phyloP scores from a whole-genome alignment of 345 rosid species.

The Psidium friedrichsthalianum region DNA sequence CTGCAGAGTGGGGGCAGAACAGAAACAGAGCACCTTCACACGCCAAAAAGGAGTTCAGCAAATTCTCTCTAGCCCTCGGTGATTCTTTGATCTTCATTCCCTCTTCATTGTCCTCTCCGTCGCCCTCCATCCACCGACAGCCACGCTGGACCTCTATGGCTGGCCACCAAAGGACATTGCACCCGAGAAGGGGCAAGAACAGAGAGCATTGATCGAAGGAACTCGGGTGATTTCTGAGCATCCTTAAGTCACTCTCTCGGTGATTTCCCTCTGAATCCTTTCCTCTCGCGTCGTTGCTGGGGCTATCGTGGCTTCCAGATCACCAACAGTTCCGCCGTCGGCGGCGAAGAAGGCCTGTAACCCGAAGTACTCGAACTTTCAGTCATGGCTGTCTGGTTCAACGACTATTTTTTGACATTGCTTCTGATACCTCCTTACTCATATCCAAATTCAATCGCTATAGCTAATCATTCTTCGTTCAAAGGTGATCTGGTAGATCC shows the following conservation, averaged over 20 bases:
- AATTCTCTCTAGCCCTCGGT: background rate
- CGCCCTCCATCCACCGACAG: background rate
- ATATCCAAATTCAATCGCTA: accelerated
- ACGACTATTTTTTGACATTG: background rate
- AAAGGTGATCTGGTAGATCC: background rate
- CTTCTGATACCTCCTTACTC: background rate
- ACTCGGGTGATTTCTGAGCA: too few species aligned
- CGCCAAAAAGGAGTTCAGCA: background rate
- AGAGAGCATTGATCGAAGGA: background rate
- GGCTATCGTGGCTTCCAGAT: accelerated
- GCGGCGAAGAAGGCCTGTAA: accelerated
- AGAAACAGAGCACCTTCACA: background rate
- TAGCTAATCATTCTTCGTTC: background rate
- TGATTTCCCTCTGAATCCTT: background rate
- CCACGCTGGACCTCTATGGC: background rate
- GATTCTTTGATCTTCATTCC: background rate
- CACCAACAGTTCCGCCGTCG: accelerated
- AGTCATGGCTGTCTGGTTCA: accelerated
- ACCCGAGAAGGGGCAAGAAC: background rate
- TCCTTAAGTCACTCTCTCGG: background rate
- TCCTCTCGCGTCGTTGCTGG: accelerated
- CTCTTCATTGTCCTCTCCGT: background rate
- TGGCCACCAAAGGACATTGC: background rate
- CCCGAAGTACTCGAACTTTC: accelerated
- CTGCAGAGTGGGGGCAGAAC: too few species aligned